Conservation (phyloP, 345 rosid genomes). For the Toxicodendron radicans region DNA sequence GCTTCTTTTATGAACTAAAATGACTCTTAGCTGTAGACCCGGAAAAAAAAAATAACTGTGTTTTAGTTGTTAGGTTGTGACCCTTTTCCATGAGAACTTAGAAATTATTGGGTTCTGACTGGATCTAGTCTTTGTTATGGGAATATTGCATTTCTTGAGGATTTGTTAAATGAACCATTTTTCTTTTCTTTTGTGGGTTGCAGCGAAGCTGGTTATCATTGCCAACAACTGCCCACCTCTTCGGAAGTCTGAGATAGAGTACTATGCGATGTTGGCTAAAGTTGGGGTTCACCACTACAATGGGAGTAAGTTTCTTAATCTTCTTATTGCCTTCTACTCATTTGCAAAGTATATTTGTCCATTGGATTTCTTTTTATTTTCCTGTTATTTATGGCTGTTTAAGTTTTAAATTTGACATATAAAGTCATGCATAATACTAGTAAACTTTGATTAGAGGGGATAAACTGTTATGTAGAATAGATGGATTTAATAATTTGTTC, state of each 20-base stretch:
- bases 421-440: no score
- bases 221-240: conserved; percentile 69
- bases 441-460: no score
- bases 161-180: background rate
- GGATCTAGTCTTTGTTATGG: no score
- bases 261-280: conserved; percentile 68
- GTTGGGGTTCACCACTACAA: conserved; percentile 72
- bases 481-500: background rate
- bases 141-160: no score
- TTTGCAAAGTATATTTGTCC: no score
- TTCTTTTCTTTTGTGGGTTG: background rate
- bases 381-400: background rate
- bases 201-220: conserved; percentile 56
- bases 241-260: conserved; percentile 69
- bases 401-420: no score
- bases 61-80: no score
- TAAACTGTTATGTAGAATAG: no score
- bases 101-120: background rate
- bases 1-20: no score
- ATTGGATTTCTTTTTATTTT: background rate
- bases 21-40: no score
- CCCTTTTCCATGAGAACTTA: no score
- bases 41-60: no score
- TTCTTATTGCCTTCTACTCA: background rate
- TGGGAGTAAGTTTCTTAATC: conserved; percentile 48